Evolutionary conservation across 164 flowering plant genomes (phyloP).

Genomic region (Tetrastigma voinierianum): DNA sequence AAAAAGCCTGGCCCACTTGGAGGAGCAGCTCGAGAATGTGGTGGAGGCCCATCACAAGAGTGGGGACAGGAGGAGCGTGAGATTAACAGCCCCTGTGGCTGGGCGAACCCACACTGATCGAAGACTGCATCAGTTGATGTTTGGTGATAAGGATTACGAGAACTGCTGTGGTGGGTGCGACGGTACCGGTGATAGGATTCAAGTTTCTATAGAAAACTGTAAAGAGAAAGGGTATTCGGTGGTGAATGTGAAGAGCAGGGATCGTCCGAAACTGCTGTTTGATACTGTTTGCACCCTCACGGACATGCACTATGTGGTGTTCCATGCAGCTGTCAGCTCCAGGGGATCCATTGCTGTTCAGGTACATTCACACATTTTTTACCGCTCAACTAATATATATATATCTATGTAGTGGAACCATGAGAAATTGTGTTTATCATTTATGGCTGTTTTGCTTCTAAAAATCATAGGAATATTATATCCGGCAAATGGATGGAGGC

Average conservation of each 20-base stretch:
- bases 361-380: slow-evolving; percentile 34
- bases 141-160: slow-evolving; percentile 65
- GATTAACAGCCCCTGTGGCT: slow-evolving; percentile 37
- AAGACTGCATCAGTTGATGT: slow-evolving; percentile 92
- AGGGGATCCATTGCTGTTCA: slow-evolving; percentile 61
- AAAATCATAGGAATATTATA: slow-evolving; percentile 69
- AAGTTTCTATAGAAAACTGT: slow-evolving; percentile 60
- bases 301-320: slow-evolving; percentile 79
- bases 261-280: slow-evolving; percentile 79
- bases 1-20: slow-evolving; percentile 36
- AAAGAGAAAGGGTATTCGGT: slow-evolving; percentile 74
- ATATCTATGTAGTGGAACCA: neutral
- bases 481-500: slow-evolving; percentile 69
- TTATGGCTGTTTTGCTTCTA: neutral
- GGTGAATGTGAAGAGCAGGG: slow-evolving; percentile 61
- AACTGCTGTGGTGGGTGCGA: slow-evolving; percentile 28
- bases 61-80: slow-evolving; percentile 50
- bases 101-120: slow-evolving; percentile 71
- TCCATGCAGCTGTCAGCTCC: slow-evolving; percentile 86
- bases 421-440: neutral
- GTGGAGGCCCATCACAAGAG: slow-evolving; percentile 57
- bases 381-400: neutral
- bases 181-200: slow-evolving; percentile 23
- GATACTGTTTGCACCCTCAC: slow-evolving; percentile 86
- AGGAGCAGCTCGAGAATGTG: slow-evolving; percentile 67